Base-by-base conservation (phyloP, 306 rosid species). In the Psophocarpus tetragonolobus region DNA sequence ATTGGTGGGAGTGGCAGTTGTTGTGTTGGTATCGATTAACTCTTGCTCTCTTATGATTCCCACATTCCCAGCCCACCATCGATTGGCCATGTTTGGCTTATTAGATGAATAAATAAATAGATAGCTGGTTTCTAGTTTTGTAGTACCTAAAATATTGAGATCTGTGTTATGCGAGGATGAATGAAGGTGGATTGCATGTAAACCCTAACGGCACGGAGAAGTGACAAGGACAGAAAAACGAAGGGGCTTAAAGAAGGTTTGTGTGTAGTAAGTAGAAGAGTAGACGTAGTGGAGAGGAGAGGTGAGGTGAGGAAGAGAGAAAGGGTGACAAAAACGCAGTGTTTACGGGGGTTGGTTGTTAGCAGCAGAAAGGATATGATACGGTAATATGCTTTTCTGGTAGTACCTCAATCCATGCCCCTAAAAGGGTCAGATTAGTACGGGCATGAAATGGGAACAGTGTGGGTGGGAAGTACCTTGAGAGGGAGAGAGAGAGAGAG, bases 51-150 rank as follows among this genome's bases (percentile, higher is more conserved):
- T 66, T 72, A 90, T 88, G 88, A 89, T 79, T 38, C 87, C 89
- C 38, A 84, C 88, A 72, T 87, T 92, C 61, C 91, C 97, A 76
- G 92, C 81, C 96, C 98, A 87, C 98, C 97, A 94, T 9, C 88
- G 82, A 90, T 87, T 87, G 67, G 97, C 88, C 98, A 88, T 88
- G 47, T 8, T 44, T 0, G 5, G n/a, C n/a, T n/a, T n/a, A n/a
- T n/a, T n/a, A n/a, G 15, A 38, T 44, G 14, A 5, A 1, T 13
- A 44, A 5, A 44, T 13, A 44, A 2, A 44, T 5, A 11, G 39
- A 61, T 29, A 64, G 58, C 57, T 42, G 5, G 5, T 32, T 32
- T 32, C 35, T 32, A n/a, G n/a, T n/a, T n/a, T n/a, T n/a, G n/a
- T n/a, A n/a, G n/a, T n/a, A n/a, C n/a, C n/a, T n/a, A n/a, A n/a